These are phyloP conservation scores for Coleophoma crateriformis DNA, from an alignment of 2,329 filamentous ascomycete genomes.

Conservation along the genomic window DNA sequence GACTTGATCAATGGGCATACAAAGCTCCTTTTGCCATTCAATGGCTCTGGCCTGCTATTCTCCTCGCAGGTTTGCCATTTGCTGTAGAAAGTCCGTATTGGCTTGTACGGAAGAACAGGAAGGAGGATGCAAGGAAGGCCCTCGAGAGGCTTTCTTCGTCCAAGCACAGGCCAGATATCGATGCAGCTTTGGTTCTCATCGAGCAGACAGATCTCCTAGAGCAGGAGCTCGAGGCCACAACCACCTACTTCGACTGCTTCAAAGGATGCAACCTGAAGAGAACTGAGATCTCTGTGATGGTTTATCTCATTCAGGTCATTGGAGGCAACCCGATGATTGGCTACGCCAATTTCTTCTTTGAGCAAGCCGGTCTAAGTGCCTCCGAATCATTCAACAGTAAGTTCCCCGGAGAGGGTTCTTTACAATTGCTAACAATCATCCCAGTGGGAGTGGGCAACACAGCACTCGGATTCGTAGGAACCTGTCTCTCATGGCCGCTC, in stretches of 20 bases:
- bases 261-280: slow-evolving; percentile 42
- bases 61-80: slow-evolving; percentile 35
- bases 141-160: slow-evolving; percentile 35
- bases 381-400: slow-evolving; percentile 51
- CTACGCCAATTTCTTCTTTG: slow-evolving; percentile 39
- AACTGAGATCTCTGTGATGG: slow-evolving; percentile 44
- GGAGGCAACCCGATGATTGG: slow-evolving; percentile 34
- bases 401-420: slow-evolving; percentile 28
- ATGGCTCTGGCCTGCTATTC: slow-evolving; percentile 41
- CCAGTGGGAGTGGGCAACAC: slow-evolving; percentile 40
- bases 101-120: slow-evolving; percentile 36
- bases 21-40: slow-evolving; percentile 13
- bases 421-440: too few relatives aligned
- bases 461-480: slow-evolving; percentile 45
- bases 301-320: slow-evolving; percentile 36
- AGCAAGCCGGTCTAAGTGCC: slow-evolving; percentile 45
- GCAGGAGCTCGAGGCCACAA: slow-evolving; percentile 34
- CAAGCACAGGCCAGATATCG: slow-evolving; percentile 26
- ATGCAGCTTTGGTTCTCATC: slow-evolving; percentile 45
- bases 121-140: slow-evolving; percentile 32
- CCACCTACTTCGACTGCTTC: slow-evolving; percentile 46
- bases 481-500: slow-evolving; percentile 43
- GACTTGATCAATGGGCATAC: slow-evolving; percentile 14
- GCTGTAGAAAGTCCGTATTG: slow-evolving; percentile 44
- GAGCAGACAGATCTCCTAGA: slow-evolving; percentile 49